Base-by-base conservation (phyloP, 2,329 filamentous ascomycete species). In the Trichophyton rubrum region DNA sequence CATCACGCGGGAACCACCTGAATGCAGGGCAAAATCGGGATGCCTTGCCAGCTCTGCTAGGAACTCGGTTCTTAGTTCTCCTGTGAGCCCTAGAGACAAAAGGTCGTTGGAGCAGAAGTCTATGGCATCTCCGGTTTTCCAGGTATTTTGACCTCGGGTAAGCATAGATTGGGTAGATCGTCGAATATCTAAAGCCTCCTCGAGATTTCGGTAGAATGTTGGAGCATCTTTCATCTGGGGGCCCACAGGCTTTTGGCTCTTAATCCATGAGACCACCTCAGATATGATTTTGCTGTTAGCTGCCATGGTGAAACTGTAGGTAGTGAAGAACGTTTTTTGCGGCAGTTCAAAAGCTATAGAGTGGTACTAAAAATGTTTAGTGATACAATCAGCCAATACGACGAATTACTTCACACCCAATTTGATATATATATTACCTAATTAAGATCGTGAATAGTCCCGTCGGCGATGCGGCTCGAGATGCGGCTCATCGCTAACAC, bases 1-100 rank as follows among this genome's bases (percentile, higher is more conserved):
- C 2, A 83, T 72, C 0, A 85, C 72, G 8, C 83, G 74, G 0
- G 79, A 81, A 9, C 82, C 80, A 1, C 76, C 73, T 51, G 75
- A 74, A n/a, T 77, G 74, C 3, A 80, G 72, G 3, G 67, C 65
- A 22, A 71, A 66, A 24, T 67, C 59, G 0, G 65, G 59, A 63
- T 68, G 62, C 62, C 0, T 71, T 65, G 8, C 56, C 1, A 78
- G 67, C 60, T 80, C 77, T 8, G 71, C 58, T 11, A 80, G 67
- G 63, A 76, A 81, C 1, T 67, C 67, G 1, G 66, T 45, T 4
- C 74, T 74, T 0, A 82, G 68, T 3, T 64, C 63, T 0, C 69
- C 66, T 5, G 72, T 27, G 9, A 5, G 8, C 1, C 17, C 22
- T 1, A 51, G 20, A 8, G 40, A 49, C 3, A 59, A 24, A 2